phyloP scores from a whole-genome alignment of 75 land plant genomes.

The Pinus taeda region DNA sequence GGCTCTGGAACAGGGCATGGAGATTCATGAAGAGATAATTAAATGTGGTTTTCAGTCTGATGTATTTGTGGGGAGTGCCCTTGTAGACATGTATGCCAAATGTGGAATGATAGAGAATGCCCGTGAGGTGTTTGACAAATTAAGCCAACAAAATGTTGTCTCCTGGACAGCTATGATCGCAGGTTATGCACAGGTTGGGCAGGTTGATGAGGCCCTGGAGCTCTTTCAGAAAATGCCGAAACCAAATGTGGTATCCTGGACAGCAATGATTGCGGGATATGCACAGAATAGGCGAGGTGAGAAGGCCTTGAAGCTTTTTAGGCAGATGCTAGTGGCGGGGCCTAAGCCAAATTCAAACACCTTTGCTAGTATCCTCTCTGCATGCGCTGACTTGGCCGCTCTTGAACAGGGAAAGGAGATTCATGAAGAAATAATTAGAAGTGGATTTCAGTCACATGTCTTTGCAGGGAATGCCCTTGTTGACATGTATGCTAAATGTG shows the following conservation, averaged over 20 bases:
- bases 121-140: constrained; percentile 22
- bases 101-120: constrained; percentile 21
- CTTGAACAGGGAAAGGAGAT: no score
- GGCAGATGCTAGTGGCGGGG: constrained; percentile 30
- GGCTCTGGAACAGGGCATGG: no score
- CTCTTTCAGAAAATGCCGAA: constrained; percentile 25
- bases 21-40: no score
- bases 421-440: no score
- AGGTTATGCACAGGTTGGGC: constrained; percentile 27
- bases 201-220: constrained; percentile 23
- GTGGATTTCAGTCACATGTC: no score
- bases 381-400: no score
- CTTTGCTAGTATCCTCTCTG: no score
- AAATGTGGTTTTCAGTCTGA: no score
- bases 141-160: constrained; percentile 26
- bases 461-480: no score
- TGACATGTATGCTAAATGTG: no score
- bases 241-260: constrained; percentile 47
- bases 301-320: constrained; percentile 46
- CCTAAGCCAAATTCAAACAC: not conserved
- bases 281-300: constrained; percentile 35
- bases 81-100: constrained; percentile 10
- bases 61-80: constrained; percentile 1
- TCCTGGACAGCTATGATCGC: constrained; percentile 43
- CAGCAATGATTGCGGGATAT: constrained; percentile 47